Base-by-base conservation (phyloP, 768 basidiomycete genomes). In the Termitomyces sp. region DNA sequence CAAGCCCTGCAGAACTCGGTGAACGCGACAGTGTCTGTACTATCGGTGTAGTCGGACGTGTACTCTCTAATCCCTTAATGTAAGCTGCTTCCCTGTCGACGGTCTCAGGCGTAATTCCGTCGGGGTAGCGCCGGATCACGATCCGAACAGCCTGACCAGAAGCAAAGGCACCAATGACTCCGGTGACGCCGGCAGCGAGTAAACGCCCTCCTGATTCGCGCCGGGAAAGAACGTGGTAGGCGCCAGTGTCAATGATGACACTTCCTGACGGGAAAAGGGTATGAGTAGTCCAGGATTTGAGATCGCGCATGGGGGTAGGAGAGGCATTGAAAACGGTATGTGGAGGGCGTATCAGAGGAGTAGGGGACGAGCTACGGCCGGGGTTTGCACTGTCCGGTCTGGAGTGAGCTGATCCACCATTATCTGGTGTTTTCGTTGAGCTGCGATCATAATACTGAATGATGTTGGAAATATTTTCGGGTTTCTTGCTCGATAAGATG, bases 261-360 rank as follows among this genome's bases (percentile, higher is more conserved):
- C 84, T 88, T 0, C 97, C 97, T 0, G 95, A 84, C 0, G 96
- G 91, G 60, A 85, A 86, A 16, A 98, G 78, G 0, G 96, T 98
- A 72, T 99, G 95, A n/a, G 87, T 86, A 31, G 96, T 96, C 97
- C 97, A 99, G 56, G 91, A 86, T 66, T 98, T 96, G 50, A 97
- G 81, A 67, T 97, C 95, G 44, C 83, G 81, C 67, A 91, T 78
- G 1, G 93, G 91, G n/a, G 76, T 70, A 0, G 76, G 60, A 12
- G 91, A 85, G 2, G 93, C 86, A 27, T 82, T 80, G 76, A 99
- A 99, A 30, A 95, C 71, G 1, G 97, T 98, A 68, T 98, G 95
- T 0, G 88, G 85, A 12, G 93, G 95, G 6, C 89, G 76, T 52
- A 61, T 62, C 13, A 73, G 58, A 18, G 67, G 64, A 30, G 61